phyloP scores from a whole-genome alignment of 176 grass and related monocot species.

The Carex scoparia region DNA sequence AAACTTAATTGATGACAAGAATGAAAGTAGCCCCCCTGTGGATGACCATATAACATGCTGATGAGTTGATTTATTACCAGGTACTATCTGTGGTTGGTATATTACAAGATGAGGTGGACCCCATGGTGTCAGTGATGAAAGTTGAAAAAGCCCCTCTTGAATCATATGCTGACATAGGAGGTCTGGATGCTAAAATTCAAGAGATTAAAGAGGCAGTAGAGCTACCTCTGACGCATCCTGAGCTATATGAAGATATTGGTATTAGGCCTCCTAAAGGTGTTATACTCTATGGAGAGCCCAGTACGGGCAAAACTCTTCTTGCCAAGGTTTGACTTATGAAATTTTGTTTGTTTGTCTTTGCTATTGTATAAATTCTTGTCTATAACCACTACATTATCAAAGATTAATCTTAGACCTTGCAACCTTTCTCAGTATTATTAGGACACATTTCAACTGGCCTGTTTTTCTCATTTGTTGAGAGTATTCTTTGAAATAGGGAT shows the following conservation, averaged over 20 bases:
- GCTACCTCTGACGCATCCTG: slow-evolving; percentile 84
- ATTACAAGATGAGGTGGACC: slow-evolving; percentile 89
- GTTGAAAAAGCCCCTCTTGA: slow-evolving; percentile 85
- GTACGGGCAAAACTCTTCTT: slow-evolving; percentile 82
- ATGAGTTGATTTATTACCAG: slow-evolving; percentile 36
- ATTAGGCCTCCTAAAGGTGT: slow-evolving; percentile 87
- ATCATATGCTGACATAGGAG: slow-evolving; percentile 88
- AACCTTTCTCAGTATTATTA: too few species aligned
- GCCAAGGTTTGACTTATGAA: slow-evolving; percentile 56
- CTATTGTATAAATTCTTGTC: not conserved
- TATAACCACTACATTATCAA: not conserved
- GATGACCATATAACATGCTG: not conserved
- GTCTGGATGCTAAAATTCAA: slow-evolving; percentile 86
- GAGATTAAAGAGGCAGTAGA: slow-evolving; percentile 94
- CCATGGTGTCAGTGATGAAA: slow-evolving; percentile 96
- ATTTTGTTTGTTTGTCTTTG: not conserved
- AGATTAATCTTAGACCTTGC: not conserved
- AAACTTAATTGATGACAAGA: not conserved
- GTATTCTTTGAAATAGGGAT: too few species aligned
- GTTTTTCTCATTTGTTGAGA: too few species aligned
- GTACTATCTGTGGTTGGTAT: slow-evolving; percentile 82
- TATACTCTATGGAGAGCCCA: slow-evolving; percentile 81
- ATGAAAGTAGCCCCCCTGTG: not conserved
- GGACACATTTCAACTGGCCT: too few species aligned
- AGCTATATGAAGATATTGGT: slow-evolving; percentile 88